Conservation (phyloP, 148 eudicot genomes). For the Cornus controversa region DNA sequence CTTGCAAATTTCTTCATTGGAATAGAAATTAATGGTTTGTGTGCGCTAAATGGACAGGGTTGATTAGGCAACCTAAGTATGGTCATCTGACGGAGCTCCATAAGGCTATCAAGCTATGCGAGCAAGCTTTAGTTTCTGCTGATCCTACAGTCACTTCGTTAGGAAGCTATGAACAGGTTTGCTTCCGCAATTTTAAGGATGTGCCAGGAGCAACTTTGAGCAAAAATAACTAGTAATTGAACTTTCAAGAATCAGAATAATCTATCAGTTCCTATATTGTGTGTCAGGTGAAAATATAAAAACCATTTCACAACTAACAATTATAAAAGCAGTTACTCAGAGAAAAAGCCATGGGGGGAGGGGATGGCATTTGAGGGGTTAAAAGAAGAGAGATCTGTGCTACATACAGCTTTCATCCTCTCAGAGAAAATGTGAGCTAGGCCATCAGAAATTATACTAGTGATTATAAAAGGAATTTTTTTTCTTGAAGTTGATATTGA, state of each 20-base stretch:
- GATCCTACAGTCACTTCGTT: slow-evolving; percentile 53
- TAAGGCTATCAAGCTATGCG: slow-evolving; percentile 72
- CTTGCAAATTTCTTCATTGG: background rate
- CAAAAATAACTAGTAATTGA: background rate
- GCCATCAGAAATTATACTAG: background rate
- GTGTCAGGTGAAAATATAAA: background rate
- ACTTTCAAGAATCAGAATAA: background rate
- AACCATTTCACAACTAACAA: no score
- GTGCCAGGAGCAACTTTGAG: background rate
- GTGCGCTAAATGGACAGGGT: slow-evolving; percentile 39
- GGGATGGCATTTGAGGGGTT: no score
- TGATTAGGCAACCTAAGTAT: slow-evolving; percentile 86
- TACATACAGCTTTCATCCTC: no score
- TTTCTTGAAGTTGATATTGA: slow-evolving; percentile 3
- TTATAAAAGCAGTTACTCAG: background rate
- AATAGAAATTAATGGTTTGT: slow-evolving; percentile 9
- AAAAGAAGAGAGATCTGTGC: no score
- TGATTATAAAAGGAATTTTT: background rate
- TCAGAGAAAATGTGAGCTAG: background rate
- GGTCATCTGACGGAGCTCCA: slow-evolving; percentile 89
- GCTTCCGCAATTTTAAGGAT: slow-evolving; percentile 5
- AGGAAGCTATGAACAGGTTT: slow-evolving; percentile 51
- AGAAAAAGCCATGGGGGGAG: no score
- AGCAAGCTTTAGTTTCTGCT: slow-evolving; percentile 69
- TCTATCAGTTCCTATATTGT: background rate